Percentiles rank a stretch among this genome's conserved stretches.
Evolutionary conservation across 768 basidiomycete species (phyloP).

Genomic region (Hemileccinum impolitum): DNA sequence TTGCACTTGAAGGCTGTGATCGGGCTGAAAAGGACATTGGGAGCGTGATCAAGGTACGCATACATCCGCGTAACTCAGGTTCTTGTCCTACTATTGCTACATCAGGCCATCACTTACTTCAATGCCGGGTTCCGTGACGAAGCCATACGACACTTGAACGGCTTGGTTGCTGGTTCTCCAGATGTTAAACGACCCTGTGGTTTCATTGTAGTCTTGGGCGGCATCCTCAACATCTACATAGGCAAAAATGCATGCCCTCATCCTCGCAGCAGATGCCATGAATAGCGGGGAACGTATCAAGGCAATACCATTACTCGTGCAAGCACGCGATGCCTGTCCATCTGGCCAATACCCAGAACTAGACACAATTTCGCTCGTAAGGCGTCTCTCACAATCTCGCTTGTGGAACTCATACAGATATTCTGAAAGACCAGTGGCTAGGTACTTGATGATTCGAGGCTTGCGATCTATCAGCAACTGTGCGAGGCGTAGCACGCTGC

Average conservation of each 20-base stretch:
- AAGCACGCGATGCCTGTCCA: slow-evolving; percentile 15
- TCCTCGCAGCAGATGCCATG: slow-evolving; percentile 9
- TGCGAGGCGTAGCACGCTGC: slow-evolving; percentile 9
- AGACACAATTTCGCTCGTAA: slow-evolving; percentile 16
- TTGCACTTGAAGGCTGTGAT: slow-evolving; percentile 1
- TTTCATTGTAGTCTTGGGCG: background rate
- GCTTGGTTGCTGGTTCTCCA: slow-evolving; percentile 1
- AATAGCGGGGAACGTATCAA: background rate
- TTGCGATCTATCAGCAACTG: slow-evolving; percentile 3
- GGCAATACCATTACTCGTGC: background rate
- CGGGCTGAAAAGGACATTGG: slow-evolving; percentile 7
- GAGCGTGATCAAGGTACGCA: slow-evolving; percentile 10
- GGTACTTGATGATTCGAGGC: slow-evolving; percentile 12
- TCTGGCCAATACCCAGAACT: slow-evolving; percentile 1
- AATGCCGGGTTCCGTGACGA: background rate
- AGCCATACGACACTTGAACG: background rate
- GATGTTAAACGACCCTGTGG: background rate
- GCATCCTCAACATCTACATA: background rate
- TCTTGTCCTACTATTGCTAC: background rate
- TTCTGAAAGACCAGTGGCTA: slow-evolving; percentile 14
- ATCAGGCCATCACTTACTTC: slow-evolving; percentile 14
- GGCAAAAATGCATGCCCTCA: slow-evolving; percentile 16
- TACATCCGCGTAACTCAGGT: background rate
- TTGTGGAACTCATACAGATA: background rate
- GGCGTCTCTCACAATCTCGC: background rate